Conservation (phyloP, 140 eudicot species). For the Ambrosia hybrid region DNA sequence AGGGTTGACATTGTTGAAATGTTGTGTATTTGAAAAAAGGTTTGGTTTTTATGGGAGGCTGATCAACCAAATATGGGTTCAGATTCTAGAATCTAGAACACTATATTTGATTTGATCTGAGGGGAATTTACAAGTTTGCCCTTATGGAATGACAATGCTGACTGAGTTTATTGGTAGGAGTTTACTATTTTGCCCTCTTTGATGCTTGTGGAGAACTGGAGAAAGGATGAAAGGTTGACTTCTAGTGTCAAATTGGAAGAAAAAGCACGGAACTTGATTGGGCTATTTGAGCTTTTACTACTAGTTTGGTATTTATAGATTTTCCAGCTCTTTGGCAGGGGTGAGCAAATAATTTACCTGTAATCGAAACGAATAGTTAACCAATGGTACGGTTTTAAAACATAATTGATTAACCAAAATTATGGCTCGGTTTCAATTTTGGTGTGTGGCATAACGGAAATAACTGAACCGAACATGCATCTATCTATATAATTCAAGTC, state of each 20-base stretch:
- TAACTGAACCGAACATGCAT: too few relatives aligned
- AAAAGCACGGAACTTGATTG: conserved; percentile 13
- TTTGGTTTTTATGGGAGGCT: conserved; percentile 14
- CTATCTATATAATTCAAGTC: too few relatives aligned
- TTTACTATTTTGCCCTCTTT: conserved; percentile 16
- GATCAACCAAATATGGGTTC: not conserved
- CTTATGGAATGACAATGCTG: conserved; percentile 13
- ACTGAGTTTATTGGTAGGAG: conserved; percentile 8
- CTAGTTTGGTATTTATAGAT: conserved; percentile 25
- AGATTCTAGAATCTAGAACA: conserved; percentile 7
- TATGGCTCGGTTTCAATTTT: too few relatives aligned
- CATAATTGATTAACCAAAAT: too few relatives aligned
- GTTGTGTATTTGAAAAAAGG: conserved; percentile 19
- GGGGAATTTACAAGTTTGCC: conserved; percentile 15
- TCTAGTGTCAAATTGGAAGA: conserved; percentile 10
- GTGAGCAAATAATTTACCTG: too few relatives aligned
- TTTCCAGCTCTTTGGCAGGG: too few relatives aligned
- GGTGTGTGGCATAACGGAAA: too few relatives aligned
- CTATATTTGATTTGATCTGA: conserved; percentile 11
- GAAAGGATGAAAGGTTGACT: conserved; percentile 16
- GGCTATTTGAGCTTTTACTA: conserved; percentile 2
- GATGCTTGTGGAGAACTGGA: conserved; percentile 13
- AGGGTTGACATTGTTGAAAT: conserved; percentile 47
- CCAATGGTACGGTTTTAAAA: too few relatives aligned
- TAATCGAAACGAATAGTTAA: too few relatives aligned